Evolutionary conservation across 495 filamentous ascomycete genomes (phyloP).

Genomic region (Chaetomium tenue): DNA sequence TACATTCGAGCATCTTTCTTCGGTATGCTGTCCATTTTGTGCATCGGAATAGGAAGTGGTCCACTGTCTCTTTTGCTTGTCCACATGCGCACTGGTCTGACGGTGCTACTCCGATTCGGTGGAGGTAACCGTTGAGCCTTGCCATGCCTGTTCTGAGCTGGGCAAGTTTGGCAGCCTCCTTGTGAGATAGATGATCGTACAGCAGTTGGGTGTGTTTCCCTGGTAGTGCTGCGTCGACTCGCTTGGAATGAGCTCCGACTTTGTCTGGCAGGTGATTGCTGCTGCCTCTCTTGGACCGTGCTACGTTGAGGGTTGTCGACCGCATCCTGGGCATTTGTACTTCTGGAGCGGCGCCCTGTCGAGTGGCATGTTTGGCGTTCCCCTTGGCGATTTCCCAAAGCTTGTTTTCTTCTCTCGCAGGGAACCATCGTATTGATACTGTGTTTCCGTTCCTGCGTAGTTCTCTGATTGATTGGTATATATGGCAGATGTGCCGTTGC

Average conservation of each 20-base stretch:
- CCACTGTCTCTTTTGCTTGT: constrained; percentile 1
- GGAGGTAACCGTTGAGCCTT: neutral
- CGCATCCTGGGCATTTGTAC: neutral
- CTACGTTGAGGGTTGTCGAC: neutral
- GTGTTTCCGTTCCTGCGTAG: no score
- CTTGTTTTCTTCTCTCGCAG: neutral
- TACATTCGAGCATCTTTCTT: neutral
- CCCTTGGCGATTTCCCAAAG: neutral
- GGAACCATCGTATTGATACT: no score
- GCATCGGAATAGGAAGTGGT: constrained; percentile 6
- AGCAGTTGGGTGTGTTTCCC: neutral
- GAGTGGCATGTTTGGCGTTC: neutral
- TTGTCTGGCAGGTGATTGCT: neutral
- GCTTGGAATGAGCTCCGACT: neutral
- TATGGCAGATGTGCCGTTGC: no score
- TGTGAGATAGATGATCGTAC: neutral
- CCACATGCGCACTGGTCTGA: neutral
- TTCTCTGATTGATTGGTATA: no score
- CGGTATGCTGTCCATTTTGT: neutral
- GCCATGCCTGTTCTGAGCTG: constrained; percentile 2
- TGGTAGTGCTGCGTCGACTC: neutral
- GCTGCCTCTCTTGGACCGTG: neutral
- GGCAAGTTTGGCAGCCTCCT: neutral
- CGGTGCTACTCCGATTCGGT: neutral
- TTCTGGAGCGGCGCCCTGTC: neutral